Conservation (phyloP, 73 alveolate genomes). For the Paraurostyla sp. region DNA sequence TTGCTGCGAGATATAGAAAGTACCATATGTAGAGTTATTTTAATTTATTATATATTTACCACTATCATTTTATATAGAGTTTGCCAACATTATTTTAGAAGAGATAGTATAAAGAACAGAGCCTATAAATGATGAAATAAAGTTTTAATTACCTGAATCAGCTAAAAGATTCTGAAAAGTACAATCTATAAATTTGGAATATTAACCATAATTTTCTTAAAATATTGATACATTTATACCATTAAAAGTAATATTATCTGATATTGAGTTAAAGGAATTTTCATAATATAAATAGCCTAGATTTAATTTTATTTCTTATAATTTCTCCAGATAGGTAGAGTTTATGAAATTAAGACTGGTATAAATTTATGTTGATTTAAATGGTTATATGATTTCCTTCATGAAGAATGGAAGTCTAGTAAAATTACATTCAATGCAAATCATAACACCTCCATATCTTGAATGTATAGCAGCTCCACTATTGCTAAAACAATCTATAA, state of each 20-base stretch:
- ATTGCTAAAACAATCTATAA: not conserved
- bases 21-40: slow-evolving; percentile 30
- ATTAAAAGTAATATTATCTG: not conserved
- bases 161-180: not conserved
- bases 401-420: not conserved
- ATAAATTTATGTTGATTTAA: not conserved
- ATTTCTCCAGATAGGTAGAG: not conserved
- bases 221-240: not conserved
- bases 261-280: not conserved
- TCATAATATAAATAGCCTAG: not conserved
- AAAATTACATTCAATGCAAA: slow-evolving; percentile 4
- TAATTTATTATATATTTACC: not conserved
- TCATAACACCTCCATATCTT: not conserved
- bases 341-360: not conserved
- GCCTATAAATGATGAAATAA: no score
- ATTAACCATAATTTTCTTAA: not conserved
- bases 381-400: not conserved
- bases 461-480: not conserved
- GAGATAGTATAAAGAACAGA: not conserved
- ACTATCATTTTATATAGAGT: not conserved
- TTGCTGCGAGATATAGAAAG: not conserved
- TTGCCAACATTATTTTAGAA: not conserved
- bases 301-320: not conserved
- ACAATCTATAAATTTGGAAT: slow-evolving; percentile 40
- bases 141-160: no score